Conservation (phyloP, 495 filamentous ascomycete genomes). For the Penicillium roqueforti region DNA sequence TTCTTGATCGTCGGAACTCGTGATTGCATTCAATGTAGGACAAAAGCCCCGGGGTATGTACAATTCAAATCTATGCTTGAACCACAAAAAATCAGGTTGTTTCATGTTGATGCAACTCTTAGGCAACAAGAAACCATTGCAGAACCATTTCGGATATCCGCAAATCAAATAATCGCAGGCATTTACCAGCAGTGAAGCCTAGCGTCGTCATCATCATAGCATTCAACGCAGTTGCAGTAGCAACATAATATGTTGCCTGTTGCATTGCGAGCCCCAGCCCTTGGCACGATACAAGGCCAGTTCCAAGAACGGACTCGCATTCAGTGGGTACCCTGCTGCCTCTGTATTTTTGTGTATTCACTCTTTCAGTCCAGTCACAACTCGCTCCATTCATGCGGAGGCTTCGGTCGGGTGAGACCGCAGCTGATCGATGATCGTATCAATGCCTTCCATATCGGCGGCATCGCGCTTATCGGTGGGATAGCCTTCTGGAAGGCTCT, state of each 20-base stretch:
- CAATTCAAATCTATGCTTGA: slow-evolving; percentile 7
- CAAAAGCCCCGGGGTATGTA: slow-evolving; percentile 15
- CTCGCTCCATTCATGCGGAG: slow-evolving; percentile 22
- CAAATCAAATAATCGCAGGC: not conserved
- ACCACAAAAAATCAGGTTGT: slow-evolving; percentile 1
- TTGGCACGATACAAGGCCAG: not conserved
- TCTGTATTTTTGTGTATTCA: not conserved
- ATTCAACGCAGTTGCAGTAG: not conserved
- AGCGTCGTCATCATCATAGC: not conserved
- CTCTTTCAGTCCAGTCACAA: not conserved
- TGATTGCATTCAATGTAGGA: not conserved
- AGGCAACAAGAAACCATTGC: slow-evolving; percentile 1
- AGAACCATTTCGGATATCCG: slow-evolving; percentile 3
- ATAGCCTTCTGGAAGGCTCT: slow-evolving; percentile 60
- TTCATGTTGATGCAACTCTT: not conserved
- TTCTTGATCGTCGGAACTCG: not conserved
- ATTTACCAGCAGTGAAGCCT: not conserved
- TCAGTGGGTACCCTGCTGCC: not conserved
- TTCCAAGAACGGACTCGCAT: not conserved
- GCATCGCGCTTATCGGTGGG: slow-evolving; percentile 62
- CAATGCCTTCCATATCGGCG: slow-evolving; percentile 77
- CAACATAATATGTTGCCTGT: not conserved
- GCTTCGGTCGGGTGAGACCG: slow-evolving; percentile 43
- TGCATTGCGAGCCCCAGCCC: not conserved
- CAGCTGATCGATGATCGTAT: slow-evolving; percentile 65